Conservation (phyloP, 768 basidiomycete species). For the Lentinula raphanica region DNA sequence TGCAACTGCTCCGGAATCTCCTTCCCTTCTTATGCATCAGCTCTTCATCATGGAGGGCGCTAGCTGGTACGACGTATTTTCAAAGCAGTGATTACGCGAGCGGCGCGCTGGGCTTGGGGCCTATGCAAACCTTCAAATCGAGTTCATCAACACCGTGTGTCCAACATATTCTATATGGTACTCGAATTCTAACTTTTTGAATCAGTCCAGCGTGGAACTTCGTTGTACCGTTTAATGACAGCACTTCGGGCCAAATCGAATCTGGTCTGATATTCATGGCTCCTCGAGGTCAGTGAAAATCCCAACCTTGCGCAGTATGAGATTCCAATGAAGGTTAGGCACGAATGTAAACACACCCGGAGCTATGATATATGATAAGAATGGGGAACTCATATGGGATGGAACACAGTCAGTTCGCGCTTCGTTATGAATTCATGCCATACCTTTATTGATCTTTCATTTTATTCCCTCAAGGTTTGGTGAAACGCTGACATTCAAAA, state of each 20-base stretch:
- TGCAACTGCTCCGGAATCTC: background rate
- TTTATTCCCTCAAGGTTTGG: background rate
- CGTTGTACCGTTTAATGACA: slow-evolving; percentile 2
- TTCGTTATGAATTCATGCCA: background rate
- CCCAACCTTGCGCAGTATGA: background rate
- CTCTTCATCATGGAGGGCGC: background rate
- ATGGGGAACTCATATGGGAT: slow-evolving; percentile 2
- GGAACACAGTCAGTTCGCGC: background rate
- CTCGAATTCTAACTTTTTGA: background rate
- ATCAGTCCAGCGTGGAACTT: slow-evolving; percentile 2
- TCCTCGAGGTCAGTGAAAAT: background rate
- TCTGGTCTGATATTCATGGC: slow-evolving; percentile 2
- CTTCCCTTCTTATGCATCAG: background rate
- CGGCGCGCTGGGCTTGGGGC: background rate
- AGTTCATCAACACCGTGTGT: slow-evolving; percentile 4
- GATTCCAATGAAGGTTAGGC: background rate
- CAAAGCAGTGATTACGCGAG: slow-evolving; percentile 3
- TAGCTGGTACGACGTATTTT: background rate
- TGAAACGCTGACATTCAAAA: slow-evolving; percentile 1
- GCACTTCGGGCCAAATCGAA: background rate
- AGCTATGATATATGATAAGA: background rate
- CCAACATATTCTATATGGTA: background rate
- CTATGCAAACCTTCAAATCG: background rate
- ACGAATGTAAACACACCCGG: background rate
- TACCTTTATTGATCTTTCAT: background rate